Base-by-base conservation (phyloP, 106 monocot genomes). In the Allium fistulosum region DNA sequence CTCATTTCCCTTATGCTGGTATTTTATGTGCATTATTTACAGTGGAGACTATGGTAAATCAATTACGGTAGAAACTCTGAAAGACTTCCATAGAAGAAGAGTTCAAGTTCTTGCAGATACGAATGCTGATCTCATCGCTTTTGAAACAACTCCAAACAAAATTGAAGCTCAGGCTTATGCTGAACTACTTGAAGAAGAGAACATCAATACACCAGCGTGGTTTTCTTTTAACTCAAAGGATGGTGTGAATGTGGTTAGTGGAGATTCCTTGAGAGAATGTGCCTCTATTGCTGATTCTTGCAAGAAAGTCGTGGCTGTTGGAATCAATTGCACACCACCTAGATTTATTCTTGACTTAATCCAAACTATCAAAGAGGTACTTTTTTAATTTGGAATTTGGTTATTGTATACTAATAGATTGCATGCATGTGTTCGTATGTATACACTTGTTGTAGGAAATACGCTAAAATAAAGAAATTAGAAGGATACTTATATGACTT, bases 251-350 rank as follows among this genome's bases (percentile, higher is more conserved):
- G 74, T 90, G 6, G 90, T 85, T 16, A 90, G 90, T 81, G 94
- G 94, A 47, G 90, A 94, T 72, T 82, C 90, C 47, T 55, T 94
- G 48, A 53, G 22, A 13, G 94, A 90, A 15, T 87, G 90, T 74
- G 77, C 72, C 14, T 82, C 84, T 59, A 82, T 90, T 74, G 84
- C 87, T 67, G 90, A 94, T 67, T 73, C 81, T 61, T 90, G 84
- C 66, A 68, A 73, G 50, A 78, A 87, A 48, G 81, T 87, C 74
- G 87, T 80, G 62, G 90, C 90, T 37, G 68, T 94, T 70, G 94
- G 94, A 62, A 82, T 90, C 62, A 94, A 90, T 71, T 94, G 94
- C 65, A 94, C 94, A n/a, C 84, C 94, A 70, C 94, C 94, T 1
- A 84, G 87, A 80, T 90, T 80, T 73, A 80, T 94, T 69, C 87